Percentiles rank a stretch among this genome's conserved stretches.
Evolutionary conservation across 1,284 basidiomycete species (phyloP).

Genomic region (Ustilago shanxiensis): DNA sequence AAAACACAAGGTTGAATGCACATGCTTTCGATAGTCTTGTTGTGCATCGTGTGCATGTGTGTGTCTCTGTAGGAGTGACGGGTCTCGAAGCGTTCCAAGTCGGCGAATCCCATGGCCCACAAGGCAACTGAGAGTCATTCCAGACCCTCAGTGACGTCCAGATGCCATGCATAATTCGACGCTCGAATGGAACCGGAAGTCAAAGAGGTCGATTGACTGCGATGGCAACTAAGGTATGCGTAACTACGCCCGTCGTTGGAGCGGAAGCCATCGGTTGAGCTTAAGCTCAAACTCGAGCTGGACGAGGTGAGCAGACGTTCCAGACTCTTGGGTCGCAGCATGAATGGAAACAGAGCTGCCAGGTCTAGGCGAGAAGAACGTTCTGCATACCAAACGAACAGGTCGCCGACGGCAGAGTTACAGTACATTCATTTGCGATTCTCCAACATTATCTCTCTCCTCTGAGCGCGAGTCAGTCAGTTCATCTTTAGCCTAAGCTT

Average conservation of each 20-base stretch:
- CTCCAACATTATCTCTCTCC: not conserved
- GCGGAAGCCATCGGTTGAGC: no score
- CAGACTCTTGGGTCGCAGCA: not conserved
- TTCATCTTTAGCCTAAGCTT: not conserved
- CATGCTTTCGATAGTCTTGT: not conserved
- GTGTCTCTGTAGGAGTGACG: not conserved
- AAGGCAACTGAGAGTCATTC: not conserved
- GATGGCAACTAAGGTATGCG: not conserved
- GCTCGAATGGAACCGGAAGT: no score
- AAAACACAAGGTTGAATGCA: not conserved
- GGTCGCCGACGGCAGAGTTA: not conserved
- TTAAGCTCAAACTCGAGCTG: not conserved
- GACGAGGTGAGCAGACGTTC: not conserved
- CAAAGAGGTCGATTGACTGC: not conserved
- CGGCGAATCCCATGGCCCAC: not conserved
- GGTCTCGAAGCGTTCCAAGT: not conserved
- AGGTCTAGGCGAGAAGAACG: not conserved
- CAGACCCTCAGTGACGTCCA: not conserved
- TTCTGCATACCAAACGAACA: not conserved
- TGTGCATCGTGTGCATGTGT: not conserved
- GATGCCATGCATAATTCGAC: no score
- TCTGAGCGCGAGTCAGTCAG: not conserved
- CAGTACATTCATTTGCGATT: not conserved
- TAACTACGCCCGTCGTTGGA: slow-evolving; percentile 2
- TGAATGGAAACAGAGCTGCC: not conserved